These are phyloP conservation scores for Psidium guajava DNA, from an alignment of 345 rosid species.

Conservation along the genomic window DNA sequence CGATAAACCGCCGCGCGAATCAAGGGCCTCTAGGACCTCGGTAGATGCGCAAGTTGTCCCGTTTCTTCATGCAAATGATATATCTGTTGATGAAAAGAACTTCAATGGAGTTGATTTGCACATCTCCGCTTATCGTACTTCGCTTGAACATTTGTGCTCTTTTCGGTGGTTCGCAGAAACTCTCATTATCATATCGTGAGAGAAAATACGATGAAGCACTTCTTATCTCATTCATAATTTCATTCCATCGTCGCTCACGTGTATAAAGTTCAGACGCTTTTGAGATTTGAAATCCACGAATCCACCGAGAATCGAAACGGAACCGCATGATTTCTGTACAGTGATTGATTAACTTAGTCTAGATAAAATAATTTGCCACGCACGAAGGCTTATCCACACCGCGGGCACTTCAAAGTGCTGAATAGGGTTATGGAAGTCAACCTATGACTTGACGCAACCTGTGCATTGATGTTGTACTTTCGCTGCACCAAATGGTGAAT, in stretches of 20 bases:
- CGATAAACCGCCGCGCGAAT: background rate
- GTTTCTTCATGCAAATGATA: background rate
- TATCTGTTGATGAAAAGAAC: background rate
- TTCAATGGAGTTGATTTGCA: background rate
- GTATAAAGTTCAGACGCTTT: background rate
- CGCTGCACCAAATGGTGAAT: constrained; percentile 6
- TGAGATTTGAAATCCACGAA: background rate
- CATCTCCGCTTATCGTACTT: background rate
- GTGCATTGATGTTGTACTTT: constrained; percentile 8
- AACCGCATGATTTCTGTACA: background rate
- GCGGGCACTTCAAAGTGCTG: background rate
- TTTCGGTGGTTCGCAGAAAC: background rate
- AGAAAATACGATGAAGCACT: background rate
- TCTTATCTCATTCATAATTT: background rate
- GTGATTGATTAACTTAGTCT: background rate
- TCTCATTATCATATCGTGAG: background rate
- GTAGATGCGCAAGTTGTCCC: background rate
- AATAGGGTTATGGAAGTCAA: background rate
- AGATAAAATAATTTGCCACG: background rate
- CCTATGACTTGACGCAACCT: background rate
- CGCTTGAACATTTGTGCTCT: background rate
- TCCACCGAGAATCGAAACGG: background rate
- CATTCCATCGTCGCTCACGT: background rate
- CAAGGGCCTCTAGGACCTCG: background rate
- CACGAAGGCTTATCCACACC: background rate